Evolutionary conservation across 2,329 filamentous ascomycete species (phyloP), one percentile per base, ranked within the genome.

Genomic region (Colletotrichum phormii): DNA sequence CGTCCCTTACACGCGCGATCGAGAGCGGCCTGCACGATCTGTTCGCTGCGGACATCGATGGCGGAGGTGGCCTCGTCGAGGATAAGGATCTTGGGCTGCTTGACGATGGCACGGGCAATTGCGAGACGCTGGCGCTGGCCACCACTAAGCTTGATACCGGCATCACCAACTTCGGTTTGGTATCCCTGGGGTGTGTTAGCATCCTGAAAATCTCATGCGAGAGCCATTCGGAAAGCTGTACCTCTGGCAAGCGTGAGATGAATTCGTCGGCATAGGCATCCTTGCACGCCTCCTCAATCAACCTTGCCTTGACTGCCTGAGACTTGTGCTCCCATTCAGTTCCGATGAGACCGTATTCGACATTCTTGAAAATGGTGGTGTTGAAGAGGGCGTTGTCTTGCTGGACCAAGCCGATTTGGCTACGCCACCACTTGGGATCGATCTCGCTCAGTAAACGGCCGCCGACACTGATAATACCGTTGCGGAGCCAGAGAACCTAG

Each of bases 391-490:
- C 85, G 49, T 72, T 72, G 49, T 72, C 72, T 80, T 98, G 97
- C 74, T 94, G 95, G 65, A 99, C 97, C 5, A 98, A 87, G 1
- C 95, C 92, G 77, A 99, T 95, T 78, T 98, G 95, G 79, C 95
- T 94, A 68, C 97, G 92, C 74, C 98, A 85, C 96, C 96, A 98
- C 64, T 91, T 90, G 37, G 98, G 88, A 78, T 98, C 98, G 61
- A 98, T 86, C 0, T 87, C 92, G 77, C 90, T 90, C 67, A 98
- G 55, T 13, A 65, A 29, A 2, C 62, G 61, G 0, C 62, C 67
- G 11, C 71, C 71, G n/a, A 70, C 69, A n/a, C 51, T 71, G 67
- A 73, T 67, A 29, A 73, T 33, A 7, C 71, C 42, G 54, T 78
- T 82, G 22, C 82, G 77, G 5, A 83, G 78, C 80, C 82, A 84